Base-by-base conservation (phyloP, 768 basidiomycete species). In the Hemileccinum rubropunctum region DNA sequence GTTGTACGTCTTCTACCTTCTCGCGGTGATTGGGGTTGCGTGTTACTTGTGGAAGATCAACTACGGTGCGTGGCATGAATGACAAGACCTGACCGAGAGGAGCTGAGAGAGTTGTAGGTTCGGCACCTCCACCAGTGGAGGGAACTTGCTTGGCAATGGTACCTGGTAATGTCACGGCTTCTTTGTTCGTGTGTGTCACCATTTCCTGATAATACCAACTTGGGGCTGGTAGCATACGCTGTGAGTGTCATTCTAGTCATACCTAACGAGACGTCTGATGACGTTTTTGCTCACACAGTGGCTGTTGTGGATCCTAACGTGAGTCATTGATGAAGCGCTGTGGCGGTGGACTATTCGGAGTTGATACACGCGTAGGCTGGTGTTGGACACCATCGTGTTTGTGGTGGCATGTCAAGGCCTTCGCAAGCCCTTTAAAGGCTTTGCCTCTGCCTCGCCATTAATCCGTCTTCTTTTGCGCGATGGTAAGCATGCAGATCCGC, bases 281-380 rank as follows among this genome's bases (percentile, higher is more conserved):
- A 12, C 17, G 11, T 21, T 28, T 30, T 45, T 13, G n/a, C 17
- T 28, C 20, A 17, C 17, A 32, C n/a, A 57, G 56, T 57, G 56
- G 56, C 9, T 49, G 8, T 14, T 49, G 20, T 57, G 53, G 53
- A 7, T 55, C 38, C 7, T 42, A 17, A 40, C 23, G 56, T 56
- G 41, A 4, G 53, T 23, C 14, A 13, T 35, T n/a, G 26, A 12
- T 18, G 4, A 12, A n/a, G 8, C 27, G 3, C 4, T 6, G 6
- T 10, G 1, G 10, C 21, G 11, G 28, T 30, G 8, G 28, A 4
- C 27, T 30, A 12, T 32, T 34, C 9, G 4, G 21, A 14, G 10
- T 20, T 51, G 21, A 57, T 18, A 14, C 33, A 4, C 34, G 12
- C 20, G 15, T 35, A 57, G 56, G 42, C 11, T 51, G 11, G 18